Evolutionary conservation across 2,329 filamentous ascomycete genomes (phyloP), one percentile per base, ranked within the genome.

Genomic region (Chalaropsis thielavioides): DNA sequence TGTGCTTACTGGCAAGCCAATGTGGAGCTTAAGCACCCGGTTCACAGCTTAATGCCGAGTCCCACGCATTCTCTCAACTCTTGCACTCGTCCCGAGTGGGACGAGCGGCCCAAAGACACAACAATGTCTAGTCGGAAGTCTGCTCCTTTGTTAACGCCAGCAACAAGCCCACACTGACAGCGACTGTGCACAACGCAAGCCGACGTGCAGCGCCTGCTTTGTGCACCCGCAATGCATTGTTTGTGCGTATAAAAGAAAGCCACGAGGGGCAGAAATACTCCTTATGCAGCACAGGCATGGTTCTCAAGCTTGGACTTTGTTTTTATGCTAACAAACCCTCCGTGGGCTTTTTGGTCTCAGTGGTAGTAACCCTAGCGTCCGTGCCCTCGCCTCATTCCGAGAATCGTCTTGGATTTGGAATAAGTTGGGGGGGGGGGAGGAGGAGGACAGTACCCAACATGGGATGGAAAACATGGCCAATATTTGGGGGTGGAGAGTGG

Each of bases 221-320:
- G 51, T n/a, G 51, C 51, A 58, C 27, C 51, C 51, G 51, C 51
- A 31, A 35, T 58, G 51, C 51, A 58, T 58, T 58, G 51, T 58
- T 58, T 58, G 51, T 58, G 51, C 51, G 51, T 24, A 22, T 13
- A 15, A 24, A 38, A 38, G 4, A 38, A 51, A 51, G 46, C 46
- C 46, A 19, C 46, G 46, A 27, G 13, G 19, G 19, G 46, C 15
- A 58, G 2, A 38, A 35, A 58, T 35, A 27, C 22, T 58, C 51
- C 51, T 58, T 58, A 31, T 58, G 27, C 51, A 35, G 51, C 51
- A 58, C 24, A 58, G 51, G 24, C 51, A 58, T n/a, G n/a, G 51
- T 58, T 38, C 51, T 2, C 24, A 58, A 58, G 51, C 51, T 58
- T 58, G 51, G 51, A 8, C 27, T 27, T 58, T 56, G 49, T 54